Conservation (phyloP, 1,284 basidiomycete genomes). For the Xerocomus nothofagi region DNA sequence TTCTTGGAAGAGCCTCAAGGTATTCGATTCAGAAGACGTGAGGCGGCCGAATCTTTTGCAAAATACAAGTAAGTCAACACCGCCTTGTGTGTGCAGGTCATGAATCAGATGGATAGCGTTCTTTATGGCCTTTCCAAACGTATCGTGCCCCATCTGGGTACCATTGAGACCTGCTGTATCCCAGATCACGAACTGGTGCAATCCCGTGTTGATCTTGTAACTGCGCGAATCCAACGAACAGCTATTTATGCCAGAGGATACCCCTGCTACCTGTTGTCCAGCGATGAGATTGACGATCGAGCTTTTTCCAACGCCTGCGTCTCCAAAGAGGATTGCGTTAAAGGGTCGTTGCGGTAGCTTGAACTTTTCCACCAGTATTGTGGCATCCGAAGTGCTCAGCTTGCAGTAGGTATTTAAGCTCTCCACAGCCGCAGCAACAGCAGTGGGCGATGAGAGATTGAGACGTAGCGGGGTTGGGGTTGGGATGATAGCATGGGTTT, state of each 20-base stretch:
- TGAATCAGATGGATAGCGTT: conserved; percentile 37
- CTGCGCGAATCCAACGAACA: conserved; percentile 26
- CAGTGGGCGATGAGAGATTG: conserved; percentile 14
- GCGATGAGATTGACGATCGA: conserved; percentile 31
- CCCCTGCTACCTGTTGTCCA: conserved; percentile 13
- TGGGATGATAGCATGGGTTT: conserved; percentile 4
- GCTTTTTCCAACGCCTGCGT: conserved; percentile 32
- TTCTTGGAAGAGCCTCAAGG: conserved; percentile 37
- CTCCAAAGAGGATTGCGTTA: conserved; percentile 29
- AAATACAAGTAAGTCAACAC: conserved; percentile 41
- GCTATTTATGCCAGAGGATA: conserved; percentile 16
- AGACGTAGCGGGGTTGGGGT: conserved; percentile 11
- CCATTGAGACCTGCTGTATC: conserved; percentile 38
- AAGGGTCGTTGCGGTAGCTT: conserved; percentile 15
- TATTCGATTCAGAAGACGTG: conserved; percentile 24
- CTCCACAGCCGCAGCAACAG: background rate
- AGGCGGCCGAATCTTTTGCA: conserved; percentile 36
- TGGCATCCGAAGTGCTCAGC: conserved; percentile 14
- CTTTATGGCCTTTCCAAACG: conserved; percentile 31
- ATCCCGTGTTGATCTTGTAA: conserved; percentile 22
- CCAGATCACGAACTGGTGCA: conserved; percentile 33
- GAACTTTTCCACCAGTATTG: conserved; percentile 18
- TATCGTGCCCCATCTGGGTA: conserved; percentile 1
- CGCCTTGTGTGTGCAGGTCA: conserved; percentile 30
- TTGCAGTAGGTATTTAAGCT: conserved; percentile 15